A percentile compares a stretch with the other conserved stretches of the same genome.
Conservation (phyloP, 106 monocot species). For the Apostasia shenzhenica region DNA sequence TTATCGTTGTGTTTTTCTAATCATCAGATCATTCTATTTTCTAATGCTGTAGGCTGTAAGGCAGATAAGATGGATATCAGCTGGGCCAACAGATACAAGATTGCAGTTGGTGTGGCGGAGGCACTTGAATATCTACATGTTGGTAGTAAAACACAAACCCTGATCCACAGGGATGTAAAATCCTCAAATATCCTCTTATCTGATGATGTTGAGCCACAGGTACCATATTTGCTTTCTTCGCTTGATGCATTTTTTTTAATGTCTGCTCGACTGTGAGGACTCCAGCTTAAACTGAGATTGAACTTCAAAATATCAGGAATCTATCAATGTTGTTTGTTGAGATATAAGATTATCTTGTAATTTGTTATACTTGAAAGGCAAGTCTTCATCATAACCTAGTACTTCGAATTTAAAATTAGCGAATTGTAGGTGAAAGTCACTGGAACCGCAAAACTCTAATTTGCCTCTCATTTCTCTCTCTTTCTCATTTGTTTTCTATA, state of each 20-base stretch:
- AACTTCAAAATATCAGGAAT: too few species aligned
- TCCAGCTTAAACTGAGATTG: too few species aligned
- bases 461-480: neutral
- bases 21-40: neutral
- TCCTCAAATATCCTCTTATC: constrained; percentile 87
- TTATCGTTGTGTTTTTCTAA: neutral
- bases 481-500: neutral
- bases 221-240: constrained; percentile 7
- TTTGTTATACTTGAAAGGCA: too few species aligned
- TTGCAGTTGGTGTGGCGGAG: constrained; percentile 54
- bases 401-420: too few species aligned
- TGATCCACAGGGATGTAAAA: constrained; percentile 86
- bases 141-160: constrained; percentile 22
- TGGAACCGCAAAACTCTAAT: neutral
- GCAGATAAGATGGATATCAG: constrained; percentile 21
- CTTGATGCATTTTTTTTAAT: neutral
- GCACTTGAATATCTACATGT: constrained; percentile 66
- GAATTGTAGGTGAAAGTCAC: too few species aligned
- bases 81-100: constrained; percentile 60
- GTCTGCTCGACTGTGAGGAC: neutral
- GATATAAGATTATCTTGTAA: too few species aligned
- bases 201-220: constrained; percentile 64
- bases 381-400: too few species aligned
- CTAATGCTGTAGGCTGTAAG: constrained; percentile 23
- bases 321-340: too few species aligned